These are phyloP conservation scores for Zygosaccharomyces lentus DNA, from an alignment of 805 yeast species.

Conservation along the genomic window DNA sequence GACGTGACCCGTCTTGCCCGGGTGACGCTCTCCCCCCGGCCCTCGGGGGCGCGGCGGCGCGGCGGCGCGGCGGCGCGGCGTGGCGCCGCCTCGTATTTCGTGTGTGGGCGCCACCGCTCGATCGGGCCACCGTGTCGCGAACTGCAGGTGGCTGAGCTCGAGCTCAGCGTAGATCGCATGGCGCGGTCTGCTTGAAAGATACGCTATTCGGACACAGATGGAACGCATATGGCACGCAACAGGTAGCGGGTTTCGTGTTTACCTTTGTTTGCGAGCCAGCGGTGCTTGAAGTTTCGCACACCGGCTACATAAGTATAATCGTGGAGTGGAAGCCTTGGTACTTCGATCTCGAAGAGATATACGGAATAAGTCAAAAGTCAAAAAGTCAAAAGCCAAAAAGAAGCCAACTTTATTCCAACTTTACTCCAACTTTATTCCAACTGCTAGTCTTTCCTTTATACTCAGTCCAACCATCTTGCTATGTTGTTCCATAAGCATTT, in stretches of 20 bases:
- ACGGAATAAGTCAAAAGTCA: neutral
- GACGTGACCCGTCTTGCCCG: too few relatives aligned
- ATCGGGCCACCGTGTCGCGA: too few relatives aligned
- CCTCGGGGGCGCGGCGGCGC: too few relatives aligned
- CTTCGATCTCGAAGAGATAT: neutral
- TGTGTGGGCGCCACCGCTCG: too few relatives aligned
- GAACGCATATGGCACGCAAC: neutral
- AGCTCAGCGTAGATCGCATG: neutral
- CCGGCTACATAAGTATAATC: neutral
- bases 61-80: too few relatives aligned
- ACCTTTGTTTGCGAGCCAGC: neutral
- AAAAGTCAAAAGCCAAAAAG: neutral
- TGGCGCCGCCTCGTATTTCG: too few relatives aligned
- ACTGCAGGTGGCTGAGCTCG: too few relatives aligned
- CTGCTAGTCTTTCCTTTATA: conserved; percentile 29
- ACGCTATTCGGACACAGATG: neutral
- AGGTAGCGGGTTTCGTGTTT: neutral
- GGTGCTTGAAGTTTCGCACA: neutral
- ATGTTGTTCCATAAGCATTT: conserved; percentile 23
- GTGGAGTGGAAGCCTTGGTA: neutral
- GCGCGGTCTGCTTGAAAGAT: neutral
- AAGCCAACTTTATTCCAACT: neutral
- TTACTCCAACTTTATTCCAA: conserved; percentile 17
- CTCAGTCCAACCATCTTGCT: neutral
- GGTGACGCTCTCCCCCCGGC: too few relatives aligned